Percentiles rank a stretch among this genome's conserved stretches.
Evolutionary conservation across 2,329 filamentous ascomycete genomes (phyloP).

Genomic region (Ambrosiella xylebori): DNA sequence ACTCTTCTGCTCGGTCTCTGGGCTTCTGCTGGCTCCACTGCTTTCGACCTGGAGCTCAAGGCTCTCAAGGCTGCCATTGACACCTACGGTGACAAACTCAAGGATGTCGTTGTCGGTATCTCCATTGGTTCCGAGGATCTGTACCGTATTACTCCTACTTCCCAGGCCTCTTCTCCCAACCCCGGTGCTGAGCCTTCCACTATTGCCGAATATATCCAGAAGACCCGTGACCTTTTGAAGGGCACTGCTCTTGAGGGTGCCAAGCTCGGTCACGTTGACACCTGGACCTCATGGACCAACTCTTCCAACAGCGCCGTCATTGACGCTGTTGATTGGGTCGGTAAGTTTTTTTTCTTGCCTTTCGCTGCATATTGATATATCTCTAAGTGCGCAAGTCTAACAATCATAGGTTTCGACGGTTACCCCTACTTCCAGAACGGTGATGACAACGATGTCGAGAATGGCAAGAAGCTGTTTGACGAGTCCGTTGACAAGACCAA

Average conservation of each 20-base stretch:
- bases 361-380: background rate
- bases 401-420: conserved; percentile 47
- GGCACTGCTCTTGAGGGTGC: conserved; percentile 40
- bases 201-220: conserved; percentile 52
- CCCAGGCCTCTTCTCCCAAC: conserved; percentile 43
- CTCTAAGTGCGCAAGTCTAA: background rate
- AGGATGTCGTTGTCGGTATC: conserved; percentile 57
- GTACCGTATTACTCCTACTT: conserved; percentile 60
- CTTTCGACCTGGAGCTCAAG: conserved; percentile 54
- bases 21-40: conserved; percentile 49
- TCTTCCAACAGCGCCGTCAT: conserved; percentile 53
- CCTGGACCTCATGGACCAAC: conserved; percentile 69
- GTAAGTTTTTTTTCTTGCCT: background rate
- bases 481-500: conserved; percentile 44
- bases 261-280: conserved; percentile 71
- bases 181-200: conserved; percentile 44
- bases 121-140: conserved; percentile 77
- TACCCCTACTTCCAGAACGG: conserved; percentile 73
- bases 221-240: conserved; percentile 45
- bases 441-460: conserved; percentile 45
- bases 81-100: conserved; percentile 50
- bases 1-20: conserved; percentile 68
- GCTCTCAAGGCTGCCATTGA: conserved; percentile 53
- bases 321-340: conserved; percentile 57
- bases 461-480: conserved; percentile 50